Evolutionary conservation across 768 basidiomycete species (phyloP).

Genomic region (Boletus vermiculosoides): DNA sequence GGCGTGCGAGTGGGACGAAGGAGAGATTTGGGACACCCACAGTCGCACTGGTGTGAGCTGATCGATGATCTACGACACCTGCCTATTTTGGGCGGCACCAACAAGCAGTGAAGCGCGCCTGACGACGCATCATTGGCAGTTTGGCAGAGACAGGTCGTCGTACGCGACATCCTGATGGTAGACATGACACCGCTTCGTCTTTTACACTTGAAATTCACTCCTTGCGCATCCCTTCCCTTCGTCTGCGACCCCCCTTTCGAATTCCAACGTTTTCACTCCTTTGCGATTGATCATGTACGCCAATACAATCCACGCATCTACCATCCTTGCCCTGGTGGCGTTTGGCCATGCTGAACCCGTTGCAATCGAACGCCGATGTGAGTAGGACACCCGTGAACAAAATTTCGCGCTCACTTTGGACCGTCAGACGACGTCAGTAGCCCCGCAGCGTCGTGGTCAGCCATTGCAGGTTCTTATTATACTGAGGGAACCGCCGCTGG

Average conservation of each 20-base stretch:
- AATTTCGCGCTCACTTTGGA: slow-evolving; percentile 4
- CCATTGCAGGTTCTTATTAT: slow-evolving; percentile 36
- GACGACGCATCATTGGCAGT: not conserved
- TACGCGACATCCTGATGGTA: not conserved
- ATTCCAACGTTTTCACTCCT: not conserved
- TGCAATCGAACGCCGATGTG: slow-evolving; percentile 46
- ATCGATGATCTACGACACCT: slow-evolving; percentile 29
- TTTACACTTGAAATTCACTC: not conserved
- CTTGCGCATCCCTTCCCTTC: not conserved
- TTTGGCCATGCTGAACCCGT: slow-evolving; percentile 37
- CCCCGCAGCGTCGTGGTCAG: slow-evolving; percentile 39
- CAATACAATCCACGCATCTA: slow-evolving; percentile 35
- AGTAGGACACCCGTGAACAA: slow-evolving; percentile 8
- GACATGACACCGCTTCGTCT: not conserved
- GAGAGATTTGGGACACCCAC: slow-evolving; percentile 6
- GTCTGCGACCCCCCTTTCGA: slow-evolving; percentile 8
- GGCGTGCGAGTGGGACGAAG: slow-evolving; percentile 7
- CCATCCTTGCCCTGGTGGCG: slow-evolving; percentile 37
- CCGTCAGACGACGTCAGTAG: slow-evolving; percentile 33
- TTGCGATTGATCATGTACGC: slow-evolving; percentile 18
- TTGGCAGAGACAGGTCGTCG: not conserved
- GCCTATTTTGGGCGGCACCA: slow-evolving; percentile 17
- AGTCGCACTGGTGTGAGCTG: slow-evolving; percentile 7
- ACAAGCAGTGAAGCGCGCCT: not conserved
- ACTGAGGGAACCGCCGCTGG: slow-evolving; percentile 28